phyloP scores from a whole-genome alignment of 805 yeast genomes.

The Metschnikowia borealis region DNA sequence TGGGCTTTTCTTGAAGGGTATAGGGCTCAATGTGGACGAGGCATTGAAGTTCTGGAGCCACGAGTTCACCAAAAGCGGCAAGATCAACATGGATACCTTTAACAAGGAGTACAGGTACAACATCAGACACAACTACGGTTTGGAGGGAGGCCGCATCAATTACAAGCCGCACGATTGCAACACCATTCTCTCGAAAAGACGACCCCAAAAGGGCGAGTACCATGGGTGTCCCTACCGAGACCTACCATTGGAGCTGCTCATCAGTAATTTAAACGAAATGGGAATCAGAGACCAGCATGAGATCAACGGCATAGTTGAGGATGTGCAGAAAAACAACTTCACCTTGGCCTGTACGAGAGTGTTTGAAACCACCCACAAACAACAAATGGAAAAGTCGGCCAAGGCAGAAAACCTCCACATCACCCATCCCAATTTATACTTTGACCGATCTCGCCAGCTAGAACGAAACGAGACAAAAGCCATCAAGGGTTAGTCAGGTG shows the following conservation, averaged over 20 bases:
- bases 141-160: conserved; percentile 84
- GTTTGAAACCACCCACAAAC: conserved; percentile 66
- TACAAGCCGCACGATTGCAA: conserved; percentile 85
- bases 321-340: conserved; percentile 64
- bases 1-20: conserved; percentile 79
- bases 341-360: conserved; percentile 88
- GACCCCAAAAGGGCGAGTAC: conserved; percentile 61
- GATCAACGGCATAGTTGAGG: conserved; percentile 59
- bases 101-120: conserved; percentile 86
- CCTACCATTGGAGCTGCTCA: conserved; percentile 59
- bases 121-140: conserved; percentile 84
- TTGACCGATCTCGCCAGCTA: conserved; percentile 66
- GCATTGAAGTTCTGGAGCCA: conserved; percentile 80
- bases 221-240: conserved; percentile 96
- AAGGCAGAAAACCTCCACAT: conserved; percentile 55
- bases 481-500: not conserved
- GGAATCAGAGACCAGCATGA: conserved; percentile 59
- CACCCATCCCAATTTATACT: conserved; percentile 84
- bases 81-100: conserved; percentile 66
- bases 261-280: conserved; percentile 52
- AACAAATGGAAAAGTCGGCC: conserved; percentile 36
- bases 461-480: conserved; percentile 28
- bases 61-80: conserved; percentile 56
- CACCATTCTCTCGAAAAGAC: conserved; percentile 66
- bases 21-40: conserved; percentile 84